Conservation (phyloP, 208 protist species). For the Naegleria lovaniensis region DNA sequence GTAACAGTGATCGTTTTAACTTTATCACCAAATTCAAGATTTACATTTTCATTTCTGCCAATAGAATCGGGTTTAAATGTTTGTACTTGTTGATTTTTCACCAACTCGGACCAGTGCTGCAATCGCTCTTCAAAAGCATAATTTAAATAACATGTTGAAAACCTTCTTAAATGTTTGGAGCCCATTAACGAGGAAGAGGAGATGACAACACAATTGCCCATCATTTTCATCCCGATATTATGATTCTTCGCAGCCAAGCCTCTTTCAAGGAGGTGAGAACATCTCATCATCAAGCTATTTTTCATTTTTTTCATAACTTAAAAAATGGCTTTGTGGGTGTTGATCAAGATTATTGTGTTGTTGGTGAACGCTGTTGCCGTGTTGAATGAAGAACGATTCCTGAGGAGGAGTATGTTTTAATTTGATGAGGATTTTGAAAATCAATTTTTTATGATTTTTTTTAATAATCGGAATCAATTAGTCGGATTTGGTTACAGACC, state of each 20-base stretch:
- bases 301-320: too few species aligned
- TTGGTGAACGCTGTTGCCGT: not conserved
- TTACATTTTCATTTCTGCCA: not conserved
- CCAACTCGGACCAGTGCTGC: not conserved
- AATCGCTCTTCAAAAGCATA: not conserved
- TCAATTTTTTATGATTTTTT: not conserved
- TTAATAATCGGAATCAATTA: not conserved
- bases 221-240: not conserved
- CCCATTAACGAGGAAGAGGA: not conserved
- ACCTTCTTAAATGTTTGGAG: not conserved
- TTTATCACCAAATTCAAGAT: not conserved
- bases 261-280: too few species aligned
- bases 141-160: not conserved
- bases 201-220: not conserved
- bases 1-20: not conserved
- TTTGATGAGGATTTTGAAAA: not conserved
- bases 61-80: not conserved
- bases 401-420: not conserved
- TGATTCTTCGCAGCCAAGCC: too few species aligned
- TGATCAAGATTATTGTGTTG: conserved; percentile 4
- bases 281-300: too few species aligned
- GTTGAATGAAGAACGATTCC: conserved; percentile 24
- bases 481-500: conserved; percentile 26
- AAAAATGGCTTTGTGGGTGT: not conserved
- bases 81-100: not conserved